Evolutionary conservation across 257 asterid species (phyloP).

Genomic region (Solanum pinnatisectum): DNA sequence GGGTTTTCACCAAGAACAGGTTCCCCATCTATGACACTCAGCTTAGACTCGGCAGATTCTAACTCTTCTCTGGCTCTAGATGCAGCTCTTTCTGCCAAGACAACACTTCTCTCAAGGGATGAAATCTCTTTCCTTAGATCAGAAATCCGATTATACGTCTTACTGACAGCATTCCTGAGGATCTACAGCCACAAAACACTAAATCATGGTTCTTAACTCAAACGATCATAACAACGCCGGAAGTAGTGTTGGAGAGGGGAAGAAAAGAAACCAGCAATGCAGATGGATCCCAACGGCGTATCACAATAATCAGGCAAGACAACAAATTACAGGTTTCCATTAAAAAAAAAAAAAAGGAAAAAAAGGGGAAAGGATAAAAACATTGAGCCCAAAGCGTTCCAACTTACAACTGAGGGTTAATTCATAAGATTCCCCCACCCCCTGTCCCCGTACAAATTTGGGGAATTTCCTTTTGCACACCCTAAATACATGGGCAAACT

Average conservation of each 20-base stretch:
- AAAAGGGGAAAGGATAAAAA: background rate
- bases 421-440: background rate
- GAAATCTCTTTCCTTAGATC: constrained; percentile 83
- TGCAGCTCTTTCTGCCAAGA: constrained; percentile 52
- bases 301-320: background rate
- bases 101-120: constrained; percentile 54
- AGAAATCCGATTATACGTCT: constrained; percentile 84
- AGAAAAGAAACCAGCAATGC: background rate
- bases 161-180: constrained; percentile 71
- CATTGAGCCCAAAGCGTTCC: background rate
- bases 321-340: background rate
- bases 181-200: constrained; percentile 27
- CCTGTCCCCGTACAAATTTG: background rate
- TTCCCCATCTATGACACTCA: constrained; percentile 79
- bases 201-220: background rate
- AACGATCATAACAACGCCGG: background rate
- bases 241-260: background rate
- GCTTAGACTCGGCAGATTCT: constrained; percentile 68
- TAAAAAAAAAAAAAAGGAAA: background rate
- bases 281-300: background rate
- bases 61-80: constrained; percentile 68
- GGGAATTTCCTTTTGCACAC: background rate
- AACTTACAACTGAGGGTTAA: background rate
- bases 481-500: background rate
- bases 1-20: constrained; percentile 95